Percentiles rank a stretch among this genome's conserved stretches.
Conservation (phyloP, 805 yeast genomes). For the Debaryomyces maramus region DNA sequence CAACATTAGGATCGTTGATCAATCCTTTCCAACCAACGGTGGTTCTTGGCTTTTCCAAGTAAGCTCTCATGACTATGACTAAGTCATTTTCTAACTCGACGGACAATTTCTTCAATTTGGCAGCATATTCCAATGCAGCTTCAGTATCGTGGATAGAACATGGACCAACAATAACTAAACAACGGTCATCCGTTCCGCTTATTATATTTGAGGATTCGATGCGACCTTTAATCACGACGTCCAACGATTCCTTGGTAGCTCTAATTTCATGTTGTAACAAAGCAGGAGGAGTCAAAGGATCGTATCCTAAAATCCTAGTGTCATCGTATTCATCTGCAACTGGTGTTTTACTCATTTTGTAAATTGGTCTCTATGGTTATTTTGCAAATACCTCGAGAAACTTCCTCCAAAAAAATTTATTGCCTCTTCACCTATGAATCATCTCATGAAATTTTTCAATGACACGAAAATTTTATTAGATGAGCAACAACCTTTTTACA, state of each 20-base stretch:
- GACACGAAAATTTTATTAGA: neutral
- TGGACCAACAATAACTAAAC: conserved; percentile 90
- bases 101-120: conserved; percentile 61
- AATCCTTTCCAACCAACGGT: conserved; percentile 99
- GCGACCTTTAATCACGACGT: conserved; percentile 75
- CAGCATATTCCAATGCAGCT: conserved; percentile 87
- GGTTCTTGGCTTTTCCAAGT: conserved; percentile 97
- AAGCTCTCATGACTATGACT: conserved; percentile 92
- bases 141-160: conserved; percentile 93
- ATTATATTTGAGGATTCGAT: conserved; percentile 74
- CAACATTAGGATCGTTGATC: conserved; percentile 94
- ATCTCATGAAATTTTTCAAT: neutral
- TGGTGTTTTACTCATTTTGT: conserved; percentile 45
- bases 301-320: conserved; percentile 83
- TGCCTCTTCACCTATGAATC: neutral
- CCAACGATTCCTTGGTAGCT: conserved; percentile 52
- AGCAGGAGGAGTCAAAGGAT: conserved; percentile 92
- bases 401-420: neutral
- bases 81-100: conserved; percentile 75
- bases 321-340: conserved; percentile 70
- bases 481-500: too few species aligned
- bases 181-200: conserved; percentile 75
- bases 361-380: neutral
- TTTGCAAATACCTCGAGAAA: neutral
- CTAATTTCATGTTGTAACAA: conserved; percentile 84